Evolutionary conservation across 352 stramenopile species (phyloP).

Genomic region (Globisporangium paroecandrum): DNA sequence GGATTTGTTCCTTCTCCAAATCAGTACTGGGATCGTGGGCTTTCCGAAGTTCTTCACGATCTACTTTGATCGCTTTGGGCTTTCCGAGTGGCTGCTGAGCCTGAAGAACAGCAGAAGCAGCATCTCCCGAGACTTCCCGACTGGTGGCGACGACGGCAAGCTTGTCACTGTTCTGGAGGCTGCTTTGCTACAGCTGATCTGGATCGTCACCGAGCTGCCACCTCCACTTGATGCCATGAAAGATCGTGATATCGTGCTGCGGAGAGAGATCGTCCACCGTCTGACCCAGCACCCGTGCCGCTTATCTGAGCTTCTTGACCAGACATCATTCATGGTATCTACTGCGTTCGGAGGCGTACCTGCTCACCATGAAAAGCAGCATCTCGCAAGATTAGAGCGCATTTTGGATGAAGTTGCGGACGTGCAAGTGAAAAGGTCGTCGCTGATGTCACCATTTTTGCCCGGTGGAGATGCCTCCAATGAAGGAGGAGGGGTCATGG

Average conservation of each 20-base stretch:
- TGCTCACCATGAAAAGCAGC: slow-evolving; percentile 58
- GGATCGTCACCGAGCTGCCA: slow-evolving; percentile 84
- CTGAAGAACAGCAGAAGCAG: slow-evolving; percentile 50
- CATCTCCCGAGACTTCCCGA: slow-evolving; percentile 36
- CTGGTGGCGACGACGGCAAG: slow-evolving; percentile 48
- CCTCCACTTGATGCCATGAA: slow-evolving; percentile 60
- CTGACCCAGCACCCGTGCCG: slow-evolving; percentile 69
- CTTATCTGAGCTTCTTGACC: slow-evolving; percentile 72
- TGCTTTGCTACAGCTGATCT: slow-evolving; percentile 79
- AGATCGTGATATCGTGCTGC: slow-evolving; percentile 57
- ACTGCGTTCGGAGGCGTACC: slow-evolving; percentile 67
- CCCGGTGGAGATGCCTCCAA: slow-evolving; percentile 31
- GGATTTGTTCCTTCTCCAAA: slow-evolving; percentile 72
- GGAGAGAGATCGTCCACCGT: slow-evolving; percentile 86
- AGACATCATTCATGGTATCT: slow-evolving; percentile 73
- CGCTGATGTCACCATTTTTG: slow-evolving; percentile 29
- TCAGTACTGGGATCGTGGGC: slow-evolving; percentile 52
- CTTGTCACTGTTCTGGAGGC: slow-evolving; percentile 68
- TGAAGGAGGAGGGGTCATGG: slow-evolving; percentile 47
- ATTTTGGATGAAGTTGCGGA: slow-evolving; percentile 77
- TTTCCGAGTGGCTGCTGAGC: slow-evolving; percentile 70
- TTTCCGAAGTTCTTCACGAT: slow-evolving; percentile 72
- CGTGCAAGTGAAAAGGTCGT: slow-evolving; percentile 48
- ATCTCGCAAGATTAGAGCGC: slow-evolving; percentile 50
- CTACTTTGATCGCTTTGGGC: slow-evolving; percentile 79